Evolutionary conservation across 495 filamentous ascomycete species (phyloP).

Genomic region (Margaritispora aquatica): DNA sequence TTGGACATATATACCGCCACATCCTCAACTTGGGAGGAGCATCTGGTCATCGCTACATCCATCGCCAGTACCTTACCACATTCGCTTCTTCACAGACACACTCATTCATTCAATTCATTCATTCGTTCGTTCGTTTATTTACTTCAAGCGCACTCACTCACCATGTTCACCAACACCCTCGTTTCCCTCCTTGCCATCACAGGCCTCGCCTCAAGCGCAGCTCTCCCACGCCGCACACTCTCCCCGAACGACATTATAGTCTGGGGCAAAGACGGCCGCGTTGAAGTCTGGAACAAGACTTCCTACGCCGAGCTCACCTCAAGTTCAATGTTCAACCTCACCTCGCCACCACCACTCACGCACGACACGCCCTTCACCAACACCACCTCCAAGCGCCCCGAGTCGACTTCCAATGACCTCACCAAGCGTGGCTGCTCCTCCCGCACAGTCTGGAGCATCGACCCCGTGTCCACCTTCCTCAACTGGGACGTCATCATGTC

Average conservation of each 20-base stretch:
- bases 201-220: neutral
- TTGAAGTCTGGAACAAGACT: constrained; percentile 6
- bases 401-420: neutral
- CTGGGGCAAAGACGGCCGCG: constrained; percentile 1
- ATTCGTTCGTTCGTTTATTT: neutral
- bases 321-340: neutral
- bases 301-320: neutral
- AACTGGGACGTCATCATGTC: constrained; percentile 14
- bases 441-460: neutral
- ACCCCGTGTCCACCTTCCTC: constrained; percentile 10
- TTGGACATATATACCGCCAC: neutral
- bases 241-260: constrained; percentile 9
- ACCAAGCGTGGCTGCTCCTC: neutral
- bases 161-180: neutral
- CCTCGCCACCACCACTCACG: neutral
- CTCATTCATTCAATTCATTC: neutral
- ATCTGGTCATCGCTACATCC: neutral
- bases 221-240: neutral
- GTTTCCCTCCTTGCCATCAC: neutral
- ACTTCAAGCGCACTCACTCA: neutral
- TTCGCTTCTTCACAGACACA: neutral
- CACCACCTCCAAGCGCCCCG: neutral
- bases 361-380: neutral
- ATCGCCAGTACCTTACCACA: neutral
- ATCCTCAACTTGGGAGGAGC: neutral